Evolutionary conservation across 2,329 filamentous ascomycete genomes (phyloP), one percentile per base, ranked within the genome.

Genomic region (Chrysosporium queenslandicum): DNA sequence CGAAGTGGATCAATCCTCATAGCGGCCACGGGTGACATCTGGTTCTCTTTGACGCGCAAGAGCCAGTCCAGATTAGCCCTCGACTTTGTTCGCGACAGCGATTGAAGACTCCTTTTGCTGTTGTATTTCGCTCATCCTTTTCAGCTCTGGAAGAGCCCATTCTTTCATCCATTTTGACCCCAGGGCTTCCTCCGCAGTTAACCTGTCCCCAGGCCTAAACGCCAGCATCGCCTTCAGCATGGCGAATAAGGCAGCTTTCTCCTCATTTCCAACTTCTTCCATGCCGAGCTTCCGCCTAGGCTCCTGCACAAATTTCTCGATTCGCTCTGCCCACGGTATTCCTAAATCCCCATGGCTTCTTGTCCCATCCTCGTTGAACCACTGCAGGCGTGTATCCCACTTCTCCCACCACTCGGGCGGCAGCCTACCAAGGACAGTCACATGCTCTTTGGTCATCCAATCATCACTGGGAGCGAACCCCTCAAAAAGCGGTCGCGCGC

Each of bases 401-500:
- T 46, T 54, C 9, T 56, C 54, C 46, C 61, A 58, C 49, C 55
- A 55, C 18, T 58, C 54, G 42, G 52, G 55, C 20, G 58, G 58
- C 55, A 63, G 56, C 30, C 51, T 55, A 21, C 60, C 60, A 53
- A 62, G 55, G 11, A 58, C 53, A 39, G 65, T 58, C 30, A 65
- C 57, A 53, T 63, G 60, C 37, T 65, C 56, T 8, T 51, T 55
- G n/a, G 56, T 58, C 14, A 60, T 55, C n/a, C 58, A 54, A 50
- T 62, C 61, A 20, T 50, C 42, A 2, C 55, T 54, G 12, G 54
- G 50, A 3, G 60, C 43, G n/a, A 58, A 58, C n/a, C 57, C 42
- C 23, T 56, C 58, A 45, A 64, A 58, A 18, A 60, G 54, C 2
- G 60, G 55, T 9, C 55, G 49, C 6, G 53, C 49, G 8, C 59